Base-by-base conservation (phyloP, 768 basidiomycete genomes). In the Suillus tomentosus region DNA sequence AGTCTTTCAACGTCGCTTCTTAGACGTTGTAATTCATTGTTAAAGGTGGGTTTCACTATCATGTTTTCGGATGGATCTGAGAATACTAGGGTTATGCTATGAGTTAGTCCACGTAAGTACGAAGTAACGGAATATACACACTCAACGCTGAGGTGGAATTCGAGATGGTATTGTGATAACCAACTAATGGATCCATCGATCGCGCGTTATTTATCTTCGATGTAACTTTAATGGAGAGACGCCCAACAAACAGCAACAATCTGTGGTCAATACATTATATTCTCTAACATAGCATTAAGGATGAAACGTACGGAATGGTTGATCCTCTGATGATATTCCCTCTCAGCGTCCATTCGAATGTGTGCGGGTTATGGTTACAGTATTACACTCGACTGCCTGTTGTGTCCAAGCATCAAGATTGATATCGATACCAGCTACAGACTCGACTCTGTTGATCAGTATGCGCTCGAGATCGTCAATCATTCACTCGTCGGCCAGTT, bases 1-100 rank as follows among this genome's bases (percentile, higher is more conserved):
- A 54, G 53, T 54, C 53, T 54, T n/a, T 54, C 53, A 6, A 54
- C 53, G 6, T 54, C 53, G 6, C 53, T 54, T 54, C 53, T 36
- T 7, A 54, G 53, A 7, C 53, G 53, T 54, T 5, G 53, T 36
- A 36, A 54, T 36, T 54, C 34, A 19, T 6, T 7, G 5, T n/a
- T 6, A 15, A 53, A 17, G 31, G 10, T 2, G 31, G 17, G 27
- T 34, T 11, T 3, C 53, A 54, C n/a, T 54, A 22, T 11, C n/a
- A n/a, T 22, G 53, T 31, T 17, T 34, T 54, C 6, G 31, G 31
- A 27, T 17, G 27, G 27, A 53, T 53, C 9, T n/a, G 53, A n/a
- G 31, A 13, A 17, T 34, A 10, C 27, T 31, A 19, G 31, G 31
- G 5, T 8, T 34, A 15, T 51, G 14, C 15, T 27, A 31, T 8